Conservation (phyloP, 306 rosid genomes). For the Pachyrhizus erosus region DNA sequence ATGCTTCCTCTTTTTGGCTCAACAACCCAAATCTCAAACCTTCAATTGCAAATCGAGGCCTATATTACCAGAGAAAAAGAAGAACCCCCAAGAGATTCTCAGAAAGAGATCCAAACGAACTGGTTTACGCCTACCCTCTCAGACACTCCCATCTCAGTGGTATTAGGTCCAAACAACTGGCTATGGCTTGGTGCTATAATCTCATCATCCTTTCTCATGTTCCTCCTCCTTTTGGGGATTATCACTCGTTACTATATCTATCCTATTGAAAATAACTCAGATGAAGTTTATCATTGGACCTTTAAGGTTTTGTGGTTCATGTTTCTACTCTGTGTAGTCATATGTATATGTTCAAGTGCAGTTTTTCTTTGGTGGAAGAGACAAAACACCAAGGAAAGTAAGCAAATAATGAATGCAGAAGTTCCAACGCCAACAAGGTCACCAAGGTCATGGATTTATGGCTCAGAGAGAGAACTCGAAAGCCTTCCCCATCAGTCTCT, state of each 20-base stretch:
- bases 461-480: constrained; percentile 51
- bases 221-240: constrained; percentile 57
- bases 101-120: constrained; percentile 35
- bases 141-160: constrained; percentile 50
- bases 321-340: constrained; percentile 41
- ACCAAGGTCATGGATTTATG: not conserved
- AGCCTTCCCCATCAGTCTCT: constrained; percentile 57
- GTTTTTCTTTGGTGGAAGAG: constrained; percentile 59
- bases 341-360: constrained; percentile 47
- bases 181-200: constrained; percentile 58
- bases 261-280: constrained; percentile 48
- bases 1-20: constrained; percentile 50
- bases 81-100: constrained; percentile 36
- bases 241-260: constrained; percentile 60
- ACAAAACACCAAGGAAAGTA: constrained; percentile 33
- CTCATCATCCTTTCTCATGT: constrained; percentile 53
- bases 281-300: constrained; percentile 52
- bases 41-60: constrained; percentile 57
- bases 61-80: constrained; percentile 57
- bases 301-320: constrained; percentile 52
- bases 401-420: constrained; percentile 48
- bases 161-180: constrained; percentile 60
- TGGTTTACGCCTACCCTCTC: constrained; percentile 49
- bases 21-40: constrained; percentile 36
- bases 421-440: constrained; percentile 34